Conservation (phyloP, 495 filamentous ascomycete species). For the Cairneyella variabilis region DNA sequence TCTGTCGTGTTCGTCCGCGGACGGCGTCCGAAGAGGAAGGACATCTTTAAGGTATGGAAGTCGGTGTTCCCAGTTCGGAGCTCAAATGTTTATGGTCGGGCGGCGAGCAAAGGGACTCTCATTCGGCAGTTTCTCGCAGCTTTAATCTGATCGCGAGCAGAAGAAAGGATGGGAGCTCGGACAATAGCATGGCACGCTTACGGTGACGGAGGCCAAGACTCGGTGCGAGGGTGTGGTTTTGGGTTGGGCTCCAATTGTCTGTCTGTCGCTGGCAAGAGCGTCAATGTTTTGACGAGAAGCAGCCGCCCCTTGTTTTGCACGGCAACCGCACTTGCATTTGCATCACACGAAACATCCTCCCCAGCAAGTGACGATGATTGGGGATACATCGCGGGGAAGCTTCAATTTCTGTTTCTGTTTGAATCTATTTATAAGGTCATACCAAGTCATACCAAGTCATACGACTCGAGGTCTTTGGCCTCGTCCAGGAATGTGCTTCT, state of each 20-base stretch:
- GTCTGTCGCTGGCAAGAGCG: background rate
- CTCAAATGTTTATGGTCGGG: constrained; percentile 15
- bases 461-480: too few species aligned
- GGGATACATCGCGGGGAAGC: background rate
- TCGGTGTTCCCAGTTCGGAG: background rate
- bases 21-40: constrained; percentile 84
- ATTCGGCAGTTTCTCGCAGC: constrained; percentile 8
- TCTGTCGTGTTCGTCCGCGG: constrained; percentile 50
- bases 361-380: background rate
- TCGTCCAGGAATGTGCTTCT: too few species aligned
- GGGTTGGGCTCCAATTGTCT: constrained; percentile 1
- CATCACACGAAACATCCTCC: constrained; percentile 2
- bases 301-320: constrained; percentile 3
- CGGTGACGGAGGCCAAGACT: background rate
- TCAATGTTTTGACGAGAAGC: constrained; percentile 6
- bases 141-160: too few species aligned
- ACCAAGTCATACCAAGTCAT: too few species aligned
- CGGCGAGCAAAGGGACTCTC: background rate
- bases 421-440: too few species aligned
- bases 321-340: background rate
- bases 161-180: background rate
- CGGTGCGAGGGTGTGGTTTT: background rate
- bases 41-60: constrained; percentile 30
- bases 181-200: constrained; percentile 6
- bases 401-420: too few species aligned